phyloP scores from a whole-genome alignment of 2,329 filamentous ascomycete species.

The Cryphonectria naterciae region DNA sequence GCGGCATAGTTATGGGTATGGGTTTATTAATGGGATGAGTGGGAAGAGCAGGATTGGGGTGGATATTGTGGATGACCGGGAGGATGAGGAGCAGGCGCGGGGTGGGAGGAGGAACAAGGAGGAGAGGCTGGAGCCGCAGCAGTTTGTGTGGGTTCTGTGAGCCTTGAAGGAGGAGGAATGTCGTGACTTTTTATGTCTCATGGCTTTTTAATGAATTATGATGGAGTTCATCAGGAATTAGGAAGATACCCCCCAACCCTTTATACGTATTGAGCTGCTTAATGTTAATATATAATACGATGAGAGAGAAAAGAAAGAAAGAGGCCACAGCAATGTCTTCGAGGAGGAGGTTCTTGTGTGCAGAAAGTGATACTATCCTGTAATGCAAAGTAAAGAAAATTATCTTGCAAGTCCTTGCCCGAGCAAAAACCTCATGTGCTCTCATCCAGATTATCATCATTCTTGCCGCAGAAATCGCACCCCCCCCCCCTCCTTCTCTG shows the following conservation, averaged over 20 bases:
- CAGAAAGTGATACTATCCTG: too few species aligned
- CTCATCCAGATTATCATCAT: too few species aligned
- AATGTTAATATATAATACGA: constrained; percentile 3
- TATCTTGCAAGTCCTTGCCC: too few species aligned
- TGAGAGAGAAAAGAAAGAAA: neutral
- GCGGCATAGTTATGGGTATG: constrained; percentile 39
- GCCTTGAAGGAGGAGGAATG: too few species aligned
- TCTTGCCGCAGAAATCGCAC: too few species aligned
- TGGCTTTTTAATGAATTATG: neutral
- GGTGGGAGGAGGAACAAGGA: neutral
- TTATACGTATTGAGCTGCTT: neutral
- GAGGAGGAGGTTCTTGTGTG: too few species aligned
- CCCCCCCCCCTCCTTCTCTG: too few species aligned
- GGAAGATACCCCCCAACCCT: neutral
- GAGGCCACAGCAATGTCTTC: too few species aligned
- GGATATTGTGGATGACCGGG: constrained; percentile 28
- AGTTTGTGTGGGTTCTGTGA: constrained; percentile 5
- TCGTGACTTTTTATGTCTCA: neutral
- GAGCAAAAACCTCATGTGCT: too few species aligned
- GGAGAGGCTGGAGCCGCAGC: neutral
- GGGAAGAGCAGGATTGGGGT: constrained; percentile 37
- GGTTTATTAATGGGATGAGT: constrained; percentile 38
- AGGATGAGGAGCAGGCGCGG: constrained; percentile 2
- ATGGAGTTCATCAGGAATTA: neutral
- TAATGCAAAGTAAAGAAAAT: too few species aligned